These are phyloP conservation scores for Cicer arietinum DNA, from an alignment of 306 rosid genomes.

Conservation along the genomic window DNA sequence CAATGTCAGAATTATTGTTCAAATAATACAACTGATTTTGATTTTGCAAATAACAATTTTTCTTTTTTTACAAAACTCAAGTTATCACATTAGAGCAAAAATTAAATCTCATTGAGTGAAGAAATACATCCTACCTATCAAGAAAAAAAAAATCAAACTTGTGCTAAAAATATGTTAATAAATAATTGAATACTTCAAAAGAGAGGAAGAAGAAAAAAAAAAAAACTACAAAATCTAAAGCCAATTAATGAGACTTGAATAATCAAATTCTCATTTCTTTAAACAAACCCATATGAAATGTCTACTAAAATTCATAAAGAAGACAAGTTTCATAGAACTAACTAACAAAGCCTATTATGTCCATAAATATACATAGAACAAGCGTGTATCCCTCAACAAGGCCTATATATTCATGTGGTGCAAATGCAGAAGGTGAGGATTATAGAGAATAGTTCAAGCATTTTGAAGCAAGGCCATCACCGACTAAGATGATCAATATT, in stretches of 20 bases:
- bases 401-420: constrained; percentile 39
- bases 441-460: neutral
- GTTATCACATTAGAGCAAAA: too few relatives aligned
- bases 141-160: constrained; percentile 2
- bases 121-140: neutral
- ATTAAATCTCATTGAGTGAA: neutral
- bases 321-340: constrained; percentile 7
- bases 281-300: constrained; percentile 2
- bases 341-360: constrained; percentile 1
- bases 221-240: constrained; percentile 26
- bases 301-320: constrained; percentile 11
- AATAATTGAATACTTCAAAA: neutral
- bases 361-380: constrained; percentile 6
- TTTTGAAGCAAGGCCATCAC: constrained; percentile 18
- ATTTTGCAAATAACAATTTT: too few relatives aligned
- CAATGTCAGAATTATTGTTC: too few relatives aligned
- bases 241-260: neutral
- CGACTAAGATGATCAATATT: neutral
- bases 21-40: too few relatives aligned
- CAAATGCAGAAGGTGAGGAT: constrained; percentile 20
- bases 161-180: neutral
- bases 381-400: constrained; percentile 21
- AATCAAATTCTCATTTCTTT: constrained; percentile 34
- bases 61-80: too few relatives aligned
- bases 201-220: too few relatives aligned